Conservation (phyloP, 129 eudicot genomes). For the Pseudognaphalium luteoalbum region DNA sequence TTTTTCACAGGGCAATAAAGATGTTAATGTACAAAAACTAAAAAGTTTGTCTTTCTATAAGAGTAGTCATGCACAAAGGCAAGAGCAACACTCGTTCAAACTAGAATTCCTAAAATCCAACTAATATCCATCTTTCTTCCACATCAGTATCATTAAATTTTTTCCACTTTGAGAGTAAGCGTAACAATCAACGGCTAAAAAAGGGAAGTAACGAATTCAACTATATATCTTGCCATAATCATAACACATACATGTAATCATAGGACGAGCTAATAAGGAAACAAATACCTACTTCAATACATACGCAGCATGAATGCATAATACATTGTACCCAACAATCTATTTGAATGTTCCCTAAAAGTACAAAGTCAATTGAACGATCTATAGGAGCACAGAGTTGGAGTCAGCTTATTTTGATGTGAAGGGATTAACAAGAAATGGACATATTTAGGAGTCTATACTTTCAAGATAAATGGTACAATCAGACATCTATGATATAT, state of each 20-base stretch:
- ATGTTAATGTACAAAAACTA: not conserved
- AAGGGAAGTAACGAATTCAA: not conserved
- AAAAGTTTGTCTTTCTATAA: not conserved
- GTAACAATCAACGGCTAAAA: not conserved
- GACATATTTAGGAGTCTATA: no score
- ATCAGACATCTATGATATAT: not conserved
- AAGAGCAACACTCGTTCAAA: not conserved
- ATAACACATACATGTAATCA: not conserved
- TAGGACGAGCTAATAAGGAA: no score
- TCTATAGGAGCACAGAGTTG: no score
- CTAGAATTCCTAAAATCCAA: not conserved
- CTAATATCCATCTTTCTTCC: not conserved
- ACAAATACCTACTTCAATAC: not conserved
- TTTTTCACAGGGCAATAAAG: constrained; percentile 13
- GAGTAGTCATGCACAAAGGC: not conserved
- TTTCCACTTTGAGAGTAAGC: not conserved
- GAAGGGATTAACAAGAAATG: no score
- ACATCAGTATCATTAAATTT: not conserved
- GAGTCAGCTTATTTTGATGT: no score
- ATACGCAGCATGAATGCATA: not conserved
- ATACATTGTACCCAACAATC: not conserved
- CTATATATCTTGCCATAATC: not conserved
- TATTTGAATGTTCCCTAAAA: not conserved
- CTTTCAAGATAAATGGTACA: not conserved
- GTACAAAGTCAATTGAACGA: no score